phyloP scores from a whole-genome alignment of 352 stramenopile species.

The Pythium guiyangense region DNA sequence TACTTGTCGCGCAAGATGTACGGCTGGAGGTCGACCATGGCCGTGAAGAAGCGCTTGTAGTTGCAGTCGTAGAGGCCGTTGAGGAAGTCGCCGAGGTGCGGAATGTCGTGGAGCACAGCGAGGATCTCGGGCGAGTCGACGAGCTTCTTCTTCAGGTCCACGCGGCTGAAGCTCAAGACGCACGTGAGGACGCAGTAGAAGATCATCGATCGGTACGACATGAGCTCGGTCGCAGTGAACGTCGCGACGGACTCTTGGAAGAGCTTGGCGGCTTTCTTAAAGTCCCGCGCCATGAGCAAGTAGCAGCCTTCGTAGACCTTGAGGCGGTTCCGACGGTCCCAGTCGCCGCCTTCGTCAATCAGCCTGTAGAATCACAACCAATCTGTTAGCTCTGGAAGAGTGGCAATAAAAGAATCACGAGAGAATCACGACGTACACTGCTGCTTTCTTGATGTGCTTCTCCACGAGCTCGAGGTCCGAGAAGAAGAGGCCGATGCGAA shows the following conservation, averaged over 20 bases:
- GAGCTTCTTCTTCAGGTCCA: constrained; percentile 96
- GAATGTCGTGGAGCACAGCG: constrained; percentile 84
- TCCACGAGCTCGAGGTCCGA: constrained; percentile 82
- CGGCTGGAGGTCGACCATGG: constrained; percentile 85
- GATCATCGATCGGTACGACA: constrained; percentile 97
- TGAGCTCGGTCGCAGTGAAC: constrained; percentile 98
- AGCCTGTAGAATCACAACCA: constrained; percentile 23
- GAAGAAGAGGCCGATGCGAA: constrained; percentile 87
- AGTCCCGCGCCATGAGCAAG: constrained; percentile 90
- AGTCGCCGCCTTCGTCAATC: constrained; percentile 96
- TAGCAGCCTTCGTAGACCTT: constrained; percentile 98
- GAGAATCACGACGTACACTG: constrained; percentile 28
- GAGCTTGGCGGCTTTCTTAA: constrained; percentile 90
- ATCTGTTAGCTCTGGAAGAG: background rate
- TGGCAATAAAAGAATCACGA: background rate
- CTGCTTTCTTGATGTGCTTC: constrained; percentile 86
- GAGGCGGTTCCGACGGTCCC: constrained; percentile 97
- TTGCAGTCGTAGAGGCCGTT: constrained; percentile 97
- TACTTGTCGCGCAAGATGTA: constrained; percentile 92
- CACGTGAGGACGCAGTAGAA: constrained; percentile 97
- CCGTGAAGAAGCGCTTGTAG: constrained; percentile 96
- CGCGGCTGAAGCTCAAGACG: constrained; percentile 90
- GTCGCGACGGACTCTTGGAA: constrained; percentile 96
- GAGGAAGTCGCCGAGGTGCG: constrained; percentile 82
- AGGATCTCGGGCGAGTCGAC: constrained; percentile 97